phyloP scores from a whole-genome alignment of 148 eudicot species.

The Silene uniflora region DNA sequence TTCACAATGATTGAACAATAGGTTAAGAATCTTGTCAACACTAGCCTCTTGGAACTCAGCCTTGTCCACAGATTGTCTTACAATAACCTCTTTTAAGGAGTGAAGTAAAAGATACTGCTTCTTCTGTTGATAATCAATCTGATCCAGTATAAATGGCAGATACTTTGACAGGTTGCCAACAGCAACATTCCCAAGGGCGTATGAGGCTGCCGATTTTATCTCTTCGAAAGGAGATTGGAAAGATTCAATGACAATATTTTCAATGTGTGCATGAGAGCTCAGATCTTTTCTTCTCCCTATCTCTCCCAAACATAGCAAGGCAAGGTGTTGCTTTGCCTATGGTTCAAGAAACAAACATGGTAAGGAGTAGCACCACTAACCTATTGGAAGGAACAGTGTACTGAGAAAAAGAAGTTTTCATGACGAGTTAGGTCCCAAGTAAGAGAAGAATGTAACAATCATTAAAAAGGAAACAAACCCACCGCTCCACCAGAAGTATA shows the following conservation, averaged over 20 bases:
- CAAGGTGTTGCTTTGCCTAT: constrained; percentile 93
- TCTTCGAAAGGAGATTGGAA: constrained; percentile 98
- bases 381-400: background rate
- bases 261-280: constrained; percentile 87
- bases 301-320: constrained; percentile 95
- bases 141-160: constrained; percentile 89
- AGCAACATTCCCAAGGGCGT: constrained; percentile 90
- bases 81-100: constrained; percentile 98
- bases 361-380: constrained; percentile 7
- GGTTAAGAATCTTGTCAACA: constrained; percentile 87
- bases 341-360: constrained; percentile 12
- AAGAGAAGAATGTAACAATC: background rate
- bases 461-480: background rate
- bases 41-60: constrained; percentile 95
- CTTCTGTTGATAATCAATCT: constrained; percentile 97
- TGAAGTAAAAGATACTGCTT: constrained; percentile 92
- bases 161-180: constrained; percentile 90
- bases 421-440: background rate
- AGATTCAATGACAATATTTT: constrained; percentile 90
- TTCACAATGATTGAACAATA: constrained; percentile 92
- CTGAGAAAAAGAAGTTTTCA: background rate
- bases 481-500: background rate
- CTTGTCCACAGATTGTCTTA: constrained; percentile 94
- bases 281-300: constrained; percentile 92
- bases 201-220: constrained; percentile 93